Conservation (phyloP, 2,329 filamentous ascomycete species). For the Stemphylium vesicarium region DNA sequence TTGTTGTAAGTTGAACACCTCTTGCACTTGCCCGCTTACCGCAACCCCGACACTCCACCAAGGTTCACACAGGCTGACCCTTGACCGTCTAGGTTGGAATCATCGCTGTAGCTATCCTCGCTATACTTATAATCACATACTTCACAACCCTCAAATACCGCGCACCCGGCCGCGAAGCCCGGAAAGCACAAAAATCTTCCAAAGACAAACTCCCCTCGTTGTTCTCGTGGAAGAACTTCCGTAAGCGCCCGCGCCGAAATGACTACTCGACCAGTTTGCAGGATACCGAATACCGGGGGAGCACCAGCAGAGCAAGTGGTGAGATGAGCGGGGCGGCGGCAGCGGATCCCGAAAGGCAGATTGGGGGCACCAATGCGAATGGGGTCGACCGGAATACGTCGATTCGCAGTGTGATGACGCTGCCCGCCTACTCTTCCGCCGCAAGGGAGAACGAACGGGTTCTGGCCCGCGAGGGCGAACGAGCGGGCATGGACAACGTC, state of each 20-base stretch:
- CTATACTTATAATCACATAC: conserved; percentile 43
- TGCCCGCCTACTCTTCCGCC: conserved; percentile 81
- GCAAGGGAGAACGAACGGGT: conserved; percentile 80
- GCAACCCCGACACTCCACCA: background rate
- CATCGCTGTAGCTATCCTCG: conserved; percentile 38
- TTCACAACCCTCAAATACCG: conserved; percentile 36
- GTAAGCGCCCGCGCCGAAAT: conserved; percentile 35
- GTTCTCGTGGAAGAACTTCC: conserved; percentile 39
- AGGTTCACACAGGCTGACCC: conserved; percentile 16
- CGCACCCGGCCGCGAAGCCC: conserved; percentile 16
- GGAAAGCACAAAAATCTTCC: conserved; percentile 18
- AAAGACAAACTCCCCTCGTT: conserved; percentile 40
- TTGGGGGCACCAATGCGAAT: conserved; percentile 38
- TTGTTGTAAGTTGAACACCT: conserved; percentile 35
- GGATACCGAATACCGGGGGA: conserved; percentile 38
- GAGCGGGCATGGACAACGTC: conserved; percentile 89
- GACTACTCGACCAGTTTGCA: conserved; percentile 45
- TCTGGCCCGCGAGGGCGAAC: conserved; percentile 86
- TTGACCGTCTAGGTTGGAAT: conserved; percentile 30
- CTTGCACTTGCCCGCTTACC: background rate
- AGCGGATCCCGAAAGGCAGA: conserved; percentile 35
- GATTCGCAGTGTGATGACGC: conserved; percentile 89
- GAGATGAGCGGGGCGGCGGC: conserved; percentile 39
- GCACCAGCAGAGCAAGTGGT: conserved; percentile 28
- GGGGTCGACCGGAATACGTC: conserved; percentile 82